Base-by-base conservation (phyloP, 805 yeast genomes). In the Candida corydali region DNA sequence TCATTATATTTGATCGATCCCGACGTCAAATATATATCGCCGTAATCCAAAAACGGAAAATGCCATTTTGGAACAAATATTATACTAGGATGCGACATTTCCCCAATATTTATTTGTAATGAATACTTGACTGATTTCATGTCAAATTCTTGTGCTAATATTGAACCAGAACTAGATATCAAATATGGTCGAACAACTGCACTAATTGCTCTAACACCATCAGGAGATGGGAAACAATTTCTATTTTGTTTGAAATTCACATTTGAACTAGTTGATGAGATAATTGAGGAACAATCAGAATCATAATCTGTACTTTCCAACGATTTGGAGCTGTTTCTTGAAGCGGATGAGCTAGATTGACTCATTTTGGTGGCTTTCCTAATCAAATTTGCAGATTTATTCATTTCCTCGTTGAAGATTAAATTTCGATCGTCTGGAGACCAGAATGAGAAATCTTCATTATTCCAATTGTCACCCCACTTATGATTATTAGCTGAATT, bases 381-480 rank as follows among this genome's bases (percentile, higher is more conserved):
- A 17, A 33, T 32, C 9, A 32, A 32, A 17, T 25, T 32, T 23
- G 34, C 23, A 4, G 34, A 23, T 6, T 18, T 8, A 23, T 17
- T 16, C 20, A 23, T 15, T 8, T 43, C 49, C 14, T 31, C 35
- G 9, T 25, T 25, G 23, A 37, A 23, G 9, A 11, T 11, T 24
- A 49, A 47, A 10, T 60, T 59, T 27, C 67, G 44, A 45, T 82
- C 87, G 42, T 82, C 88, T 3, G 67, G 59, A 2, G 93, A 82
- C 83, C 82, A 91, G 39, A 91, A 75, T 1, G 96, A 85, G 55
- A 91, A 81, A 58, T 91, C 98, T 54, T 91, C 98, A 46, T 87
- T 80, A 51, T 91, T 91, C 95, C 97, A 91, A 17, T 72, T 56
- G 58, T 91, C 98, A 0, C 98, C 98, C 81, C 85, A 80, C 52